Base-by-base conservation (phyloP, 176 grass and related monocot species). In the Cenchrus purpureus region DNA sequence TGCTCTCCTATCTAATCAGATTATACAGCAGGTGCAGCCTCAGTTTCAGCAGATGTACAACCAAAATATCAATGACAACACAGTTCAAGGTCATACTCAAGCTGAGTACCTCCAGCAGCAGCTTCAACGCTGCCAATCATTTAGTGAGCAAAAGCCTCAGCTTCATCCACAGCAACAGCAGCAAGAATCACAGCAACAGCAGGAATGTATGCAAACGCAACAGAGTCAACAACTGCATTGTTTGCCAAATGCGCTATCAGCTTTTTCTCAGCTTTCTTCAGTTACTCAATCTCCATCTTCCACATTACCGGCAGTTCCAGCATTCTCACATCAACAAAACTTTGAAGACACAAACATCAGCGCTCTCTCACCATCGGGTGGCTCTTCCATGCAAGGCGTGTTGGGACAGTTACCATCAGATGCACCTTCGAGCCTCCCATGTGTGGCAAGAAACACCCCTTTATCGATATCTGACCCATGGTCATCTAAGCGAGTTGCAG, bases 211-310 rank as follows among this genome's bases (percentile, higher is more conserved):
- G 49, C 91, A 71, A 91, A 83, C 61, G 14, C 82, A 80, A 29
- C 88, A 92, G 15, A 88, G 91, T 87, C 93, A 94, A 28, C 86
- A 99, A 83, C 87, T 94, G 73, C 94, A 88, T 62, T 62, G 59
- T 62, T 52, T 87, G 83, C 83, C 83, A 78, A 86, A 89, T 88
- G 54, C 67, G 25, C 79, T 85, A 13, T 65, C 80, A 5, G 25
- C 44, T 63, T 85, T 90, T 80, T 86, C 88, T 71, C 74, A 88
- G 34, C 76, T 88, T 82, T 84, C 82, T 25, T 75, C 76, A 1
- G 62, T 63, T 19, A 69, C 80, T 84, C 88, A 88, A 13, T 89
- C 86, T 79, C 55, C 80, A 72, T 62, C 82, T 83, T 71, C 88
- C 46, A 53, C 83, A 86, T 44, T 92, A 59, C 86, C 80, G 40